A percentile compares a stretch with the other conserved stretches of the same genome.
Conservation (phyloP, 768 basidiomycete species). For the Leccinum uliginosum region DNA sequence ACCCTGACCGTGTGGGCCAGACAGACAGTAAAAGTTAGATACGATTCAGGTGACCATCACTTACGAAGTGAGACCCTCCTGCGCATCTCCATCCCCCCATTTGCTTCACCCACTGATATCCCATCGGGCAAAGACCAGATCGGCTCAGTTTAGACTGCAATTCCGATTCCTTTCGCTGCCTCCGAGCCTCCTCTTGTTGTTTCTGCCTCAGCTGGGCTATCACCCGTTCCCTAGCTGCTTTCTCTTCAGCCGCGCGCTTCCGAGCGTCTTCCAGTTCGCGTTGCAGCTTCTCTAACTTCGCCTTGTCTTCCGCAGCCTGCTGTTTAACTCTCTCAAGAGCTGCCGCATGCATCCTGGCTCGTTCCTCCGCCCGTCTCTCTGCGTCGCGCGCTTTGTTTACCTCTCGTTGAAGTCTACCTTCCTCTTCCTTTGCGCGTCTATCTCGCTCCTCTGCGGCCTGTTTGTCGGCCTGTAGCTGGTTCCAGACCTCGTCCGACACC, state of each 20-base stretch:
- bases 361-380: conserved; percentile 22
- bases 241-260: conserved; percentile 19
- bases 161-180: conserved; percentile 14
- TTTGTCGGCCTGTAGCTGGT: conserved; percentile 39
- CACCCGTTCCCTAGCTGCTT: conserved; percentile 23
- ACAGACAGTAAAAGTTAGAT: neutral
- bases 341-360: conserved; percentile 17
- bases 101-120: conserved; percentile 43
- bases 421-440: conserved; percentile 16
- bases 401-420: conserved; percentile 15
- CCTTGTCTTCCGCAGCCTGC: conserved; percentile 17
- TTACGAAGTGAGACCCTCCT: conserved; percentile 43
- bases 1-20: neutral
- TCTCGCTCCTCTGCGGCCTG: conserved; percentile 21
- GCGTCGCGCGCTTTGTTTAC: conserved; percentile 14
- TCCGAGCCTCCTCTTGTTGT: conserved; percentile 37
- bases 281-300: conserved; percentile 18
- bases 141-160: conserved; percentile 38
- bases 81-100: conserved; percentile 41
- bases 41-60: conserved; percentile 24
- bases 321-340: conserved; percentile 17
- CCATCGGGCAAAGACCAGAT: conserved; percentile 49
- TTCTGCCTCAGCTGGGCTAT: conserved; percentile 28
- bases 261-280: conserved; percentile 27
- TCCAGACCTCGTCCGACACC: conserved; percentile 50